Percentiles rank a stretch among this genome's conserved stretches.
Conservation (phyloP, 164 flowering plant genomes). For the Vitis riparia region DNA sequence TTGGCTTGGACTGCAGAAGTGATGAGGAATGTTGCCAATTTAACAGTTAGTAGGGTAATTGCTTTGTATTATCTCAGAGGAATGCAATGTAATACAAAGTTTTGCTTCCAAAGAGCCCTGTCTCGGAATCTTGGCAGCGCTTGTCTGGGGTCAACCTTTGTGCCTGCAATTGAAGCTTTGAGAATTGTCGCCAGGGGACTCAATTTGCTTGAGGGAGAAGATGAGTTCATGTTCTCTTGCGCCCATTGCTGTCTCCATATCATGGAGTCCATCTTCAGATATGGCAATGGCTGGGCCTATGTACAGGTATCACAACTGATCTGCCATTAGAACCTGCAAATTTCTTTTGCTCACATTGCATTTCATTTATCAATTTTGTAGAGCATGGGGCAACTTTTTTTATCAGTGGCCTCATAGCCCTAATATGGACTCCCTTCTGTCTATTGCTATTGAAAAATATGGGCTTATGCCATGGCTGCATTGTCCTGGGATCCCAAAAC, state of each 20-base stretch:
- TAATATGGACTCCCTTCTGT: no score
- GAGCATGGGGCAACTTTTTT: no score
- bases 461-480: no score
- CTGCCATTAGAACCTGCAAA: neutral
- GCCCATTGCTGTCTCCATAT: slow-evolving; percentile 87
- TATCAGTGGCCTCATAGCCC: no score
- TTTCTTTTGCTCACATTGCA: slow-evolving; percentile 3
- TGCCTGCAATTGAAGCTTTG: slow-evolving; percentile 79
- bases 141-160: slow-evolving; percentile 79
- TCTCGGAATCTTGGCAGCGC: slow-evolving; percentile 83
- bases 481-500: no score
- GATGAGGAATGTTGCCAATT: slow-evolving; percentile 76
- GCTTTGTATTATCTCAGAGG: slow-evolving; percentile 84
- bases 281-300: slow-evolving; percentile 91
- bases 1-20: slow-evolving; percentile 89
- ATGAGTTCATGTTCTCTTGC: slow-evolving; percentile 96
- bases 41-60: slow-evolving; percentile 76
- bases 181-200: slow-evolving; percentile 72
- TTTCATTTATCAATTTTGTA: neutral
- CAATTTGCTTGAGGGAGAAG: slow-evolving; percentile 91
- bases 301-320: slow-evolving; percentile 62
- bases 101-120: slow-evolving; percentile 85
- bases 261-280: slow-evolving; percentile 75
- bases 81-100: slow-evolving; percentile 71
- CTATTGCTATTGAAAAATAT: no score